Evolutionary conservation across 2,329 filamentous ascomycete species (phyloP).

Genomic region (Colletotrichum costaricense): DNA sequence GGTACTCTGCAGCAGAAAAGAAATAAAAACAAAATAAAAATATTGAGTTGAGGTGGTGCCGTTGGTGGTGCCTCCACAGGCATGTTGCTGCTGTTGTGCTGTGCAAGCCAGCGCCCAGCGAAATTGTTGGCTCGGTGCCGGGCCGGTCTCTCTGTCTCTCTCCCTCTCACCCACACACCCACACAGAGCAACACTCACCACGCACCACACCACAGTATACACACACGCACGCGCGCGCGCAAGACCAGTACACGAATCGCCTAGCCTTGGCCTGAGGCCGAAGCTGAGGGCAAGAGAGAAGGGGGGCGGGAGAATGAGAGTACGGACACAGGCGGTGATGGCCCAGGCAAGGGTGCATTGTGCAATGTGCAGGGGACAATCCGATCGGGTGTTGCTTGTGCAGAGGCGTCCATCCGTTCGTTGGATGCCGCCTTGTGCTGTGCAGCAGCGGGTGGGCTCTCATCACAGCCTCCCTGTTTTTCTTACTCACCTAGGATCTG

Average conservation of each 20-base stretch:
- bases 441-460: background rate
- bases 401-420: slow-evolving; percentile 5
- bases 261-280: slow-evolving; percentile 13
- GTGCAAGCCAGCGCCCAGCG: background rate
- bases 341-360: slow-evolving; percentile 13
- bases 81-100: background rate
- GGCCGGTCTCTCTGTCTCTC: slow-evolving; percentile 5
- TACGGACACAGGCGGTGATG: background rate
- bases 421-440: background rate
- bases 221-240: background rate
- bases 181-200: background rate
- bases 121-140: slow-evolving; percentile 30
- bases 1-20: background rate
- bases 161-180: background rate
- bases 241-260: slow-evolving; percentile 3
- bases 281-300: background rate
- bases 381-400: slow-evolving; percentile 17
- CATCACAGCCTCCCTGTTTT: slow-evolving; percentile 10
- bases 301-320: background rate
- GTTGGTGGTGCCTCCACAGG: background rate
- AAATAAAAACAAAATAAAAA: background rate
- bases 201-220: background rate
- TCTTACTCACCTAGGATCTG: background rate
- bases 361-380: background rate
- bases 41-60: background rate